A percentile compares a stretch with the other conserved stretches of the same genome.
These are phyloP conservation scores for Beta macrorhiza DNA, from an alignment of 179 eudicot species.

Conservation along the genomic window DNA sequence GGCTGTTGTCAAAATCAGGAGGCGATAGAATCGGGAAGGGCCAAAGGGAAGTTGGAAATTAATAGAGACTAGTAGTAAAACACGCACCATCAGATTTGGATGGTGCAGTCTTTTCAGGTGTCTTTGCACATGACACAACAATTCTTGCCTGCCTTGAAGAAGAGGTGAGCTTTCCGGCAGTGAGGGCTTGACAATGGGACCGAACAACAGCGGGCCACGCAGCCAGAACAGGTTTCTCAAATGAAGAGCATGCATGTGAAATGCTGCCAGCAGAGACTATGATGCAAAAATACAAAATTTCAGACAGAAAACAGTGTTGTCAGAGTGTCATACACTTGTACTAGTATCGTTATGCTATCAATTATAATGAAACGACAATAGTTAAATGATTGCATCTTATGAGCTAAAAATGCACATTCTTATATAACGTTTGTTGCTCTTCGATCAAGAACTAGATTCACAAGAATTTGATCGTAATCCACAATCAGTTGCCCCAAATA, in stretches of 20 bases:
- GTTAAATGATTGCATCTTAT: conserved; percentile 5
- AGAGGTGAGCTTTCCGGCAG: conserved; percentile 23
- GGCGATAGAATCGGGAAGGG: neutral
- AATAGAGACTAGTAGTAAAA: conserved; percentile 6
- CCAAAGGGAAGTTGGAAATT: neutral
- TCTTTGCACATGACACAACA: conserved; percentile 36
- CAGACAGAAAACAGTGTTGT: conserved; percentile 5
- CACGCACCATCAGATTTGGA: conserved; percentile 38
- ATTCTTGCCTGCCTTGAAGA: conserved; percentile 29
- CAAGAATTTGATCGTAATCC: neutral
- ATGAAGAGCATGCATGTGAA: conserved; percentile 31
- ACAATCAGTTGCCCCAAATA: neutral
- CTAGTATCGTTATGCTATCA: neutral
- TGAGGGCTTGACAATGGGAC: conserved; percentile 15
- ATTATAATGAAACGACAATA: neutral
- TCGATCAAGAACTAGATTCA: too few species aligned
- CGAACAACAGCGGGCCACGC: conserved; percentile 23
- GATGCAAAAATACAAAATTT: conserved; percentile 9
- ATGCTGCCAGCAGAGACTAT: conserved; percentile 34
- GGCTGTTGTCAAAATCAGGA: neutral
- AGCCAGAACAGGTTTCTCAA: conserved; percentile 32
- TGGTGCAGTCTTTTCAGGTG: conserved; percentile 31
- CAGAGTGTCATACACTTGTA: neutral
- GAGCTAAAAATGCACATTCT: neutral
- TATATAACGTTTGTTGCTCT: too few species aligned